Base-by-base conservation (phyloP, 2,329 filamentous ascomycete species). In the Aschersonia sp. region DNA sequence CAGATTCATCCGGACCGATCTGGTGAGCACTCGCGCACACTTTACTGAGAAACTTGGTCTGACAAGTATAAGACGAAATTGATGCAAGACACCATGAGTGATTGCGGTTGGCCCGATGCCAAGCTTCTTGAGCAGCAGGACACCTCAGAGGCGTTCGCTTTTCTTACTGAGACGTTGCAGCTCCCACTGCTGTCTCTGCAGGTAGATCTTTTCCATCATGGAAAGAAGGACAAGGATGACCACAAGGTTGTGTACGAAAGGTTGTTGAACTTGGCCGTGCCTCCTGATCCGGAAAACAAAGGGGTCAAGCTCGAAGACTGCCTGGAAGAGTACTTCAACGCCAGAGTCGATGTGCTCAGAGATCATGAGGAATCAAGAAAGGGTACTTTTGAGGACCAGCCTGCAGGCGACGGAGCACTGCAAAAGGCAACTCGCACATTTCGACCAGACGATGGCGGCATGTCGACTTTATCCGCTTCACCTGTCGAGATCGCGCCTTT, bases 171-270 rank as follows among this genome's bases (percentile, higher is more conserved):
- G 54, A 87, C 83, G 29, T 73, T 98, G 22, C 83, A 94, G 56
- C 66, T 97, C 12, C 92, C 92, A 6, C 72, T 97, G 2, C 74
- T 97, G 30, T 89, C 89, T 0, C 67, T 97, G 39, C 94, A 95
- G 60, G 90, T 96, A 70, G 89, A 97, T 60, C 80, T 97, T 11
- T 96, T 90, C 56, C 92, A 96, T 58, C 85, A 87, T 30, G 92
- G 90, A 11, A 87, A 86, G 58, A 83, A 86, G 52, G 83, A 84
- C 45, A 78, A 79, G 41, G 88, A 94, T 54, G 92, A 98, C 58
- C 90, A 97, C 69, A 95, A 94, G 60, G 87, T 95, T 49, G 81
- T 96, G 47, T 90, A 94, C 55, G 92, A 98, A 65, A 76, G 92
- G 47, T 68, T 96, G 29, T 71, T 98, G 6, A 92, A 97, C 58